A percentile compares a stretch with the other conserved stretches of the same genome.
Evolutionary conservation across 495 filamentous ascomycete species (phyloP).

Genomic region (Neurospora tetraspora): DNA sequence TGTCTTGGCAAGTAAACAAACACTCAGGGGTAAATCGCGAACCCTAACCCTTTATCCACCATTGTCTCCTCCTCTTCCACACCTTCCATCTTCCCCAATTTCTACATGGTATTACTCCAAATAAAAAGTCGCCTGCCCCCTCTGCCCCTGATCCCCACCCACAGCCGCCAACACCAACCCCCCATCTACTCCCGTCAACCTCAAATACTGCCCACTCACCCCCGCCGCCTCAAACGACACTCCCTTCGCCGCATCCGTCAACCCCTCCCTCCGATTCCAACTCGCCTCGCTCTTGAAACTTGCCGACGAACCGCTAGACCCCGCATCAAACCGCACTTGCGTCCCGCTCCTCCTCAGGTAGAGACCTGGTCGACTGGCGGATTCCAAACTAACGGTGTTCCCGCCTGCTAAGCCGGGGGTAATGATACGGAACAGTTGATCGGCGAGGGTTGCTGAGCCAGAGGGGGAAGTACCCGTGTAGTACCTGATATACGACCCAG

Average conservation of each 20-base stretch:
- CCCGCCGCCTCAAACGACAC: constrained; percentile 14
- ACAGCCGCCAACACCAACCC: background rate
- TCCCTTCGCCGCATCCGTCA: background rate
- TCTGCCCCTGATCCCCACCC: background rate
- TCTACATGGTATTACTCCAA: too few species aligned
- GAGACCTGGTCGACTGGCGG: constrained; percentile 10
- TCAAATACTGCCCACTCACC: constrained; percentile 4
- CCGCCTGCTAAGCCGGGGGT: constrained; percentile 11
- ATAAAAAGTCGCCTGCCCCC: constrained; percentile 6
- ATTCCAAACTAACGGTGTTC: constrained; percentile 13
- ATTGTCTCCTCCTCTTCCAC: too few species aligned
- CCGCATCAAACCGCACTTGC: constrained; percentile 7
- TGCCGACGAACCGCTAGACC: background rate
- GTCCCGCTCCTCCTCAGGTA: constrained; percentile 6
- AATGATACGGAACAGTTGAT: constrained; percentile 12
- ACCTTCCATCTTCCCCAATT: too few species aligned
- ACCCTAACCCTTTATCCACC: background rate
- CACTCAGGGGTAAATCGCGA: background rate
- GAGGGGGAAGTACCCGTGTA: background rate
- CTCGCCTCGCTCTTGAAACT: constrained; percentile 9
- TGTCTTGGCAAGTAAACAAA: background rate
- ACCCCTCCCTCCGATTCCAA: constrained; percentile 6
- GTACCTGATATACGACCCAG: constrained; percentile 1
- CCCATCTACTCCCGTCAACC: constrained; percentile 1
- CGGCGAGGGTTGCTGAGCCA: background rate